phyloP scores from a whole-genome alignment of 140 eudicot species.

The Flaveria floridana region DNA sequence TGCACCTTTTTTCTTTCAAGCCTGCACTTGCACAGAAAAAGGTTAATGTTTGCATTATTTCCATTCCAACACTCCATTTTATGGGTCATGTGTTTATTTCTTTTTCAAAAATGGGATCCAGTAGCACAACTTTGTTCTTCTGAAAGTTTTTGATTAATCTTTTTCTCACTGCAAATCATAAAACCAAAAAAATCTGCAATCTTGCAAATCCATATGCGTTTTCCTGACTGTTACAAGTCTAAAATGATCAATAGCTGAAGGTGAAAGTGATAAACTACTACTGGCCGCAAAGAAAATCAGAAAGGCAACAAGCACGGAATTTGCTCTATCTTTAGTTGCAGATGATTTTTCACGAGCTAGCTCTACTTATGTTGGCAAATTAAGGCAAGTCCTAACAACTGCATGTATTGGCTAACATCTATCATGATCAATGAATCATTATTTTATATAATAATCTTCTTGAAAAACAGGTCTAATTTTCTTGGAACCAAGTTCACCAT shows the following conservation, averaged over 20 bases:
- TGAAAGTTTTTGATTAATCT: constrained; percentile 6
- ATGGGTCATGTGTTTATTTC: background rate
- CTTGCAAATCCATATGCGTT: background rate
- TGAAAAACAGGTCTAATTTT: constrained; percentile 65
- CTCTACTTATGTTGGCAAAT: constrained; percentile 73
- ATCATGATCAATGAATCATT: background rate
- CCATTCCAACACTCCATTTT: background rate
- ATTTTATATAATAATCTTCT: background rate
- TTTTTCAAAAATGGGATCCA: background rate
- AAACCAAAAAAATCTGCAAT: constrained; percentile 1
- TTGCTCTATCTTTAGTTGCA: constrained; percentile 66
- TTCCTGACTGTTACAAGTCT: constrained; percentile 15
- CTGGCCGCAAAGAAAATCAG: constrained; percentile 72
- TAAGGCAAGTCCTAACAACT: constrained; percentile 50
- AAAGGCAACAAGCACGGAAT: constrained; percentile 68
- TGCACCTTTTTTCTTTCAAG: constrained; percentile 21
- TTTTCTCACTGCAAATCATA: background rate
- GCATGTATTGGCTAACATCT: background rate
- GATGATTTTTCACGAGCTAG: constrained; percentile 83
- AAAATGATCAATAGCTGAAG: constrained; percentile 56
- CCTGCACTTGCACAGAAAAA: constrained; percentile 8
- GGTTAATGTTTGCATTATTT: constrained; percentile 15
- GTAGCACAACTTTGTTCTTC: background rate
- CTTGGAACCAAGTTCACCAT: constrained; percentile 83
- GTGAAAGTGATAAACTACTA: constrained; percentile 63